phyloP scores from a whole-genome alignment of 345 rosid species.

The Syzygium jambos region DNA sequence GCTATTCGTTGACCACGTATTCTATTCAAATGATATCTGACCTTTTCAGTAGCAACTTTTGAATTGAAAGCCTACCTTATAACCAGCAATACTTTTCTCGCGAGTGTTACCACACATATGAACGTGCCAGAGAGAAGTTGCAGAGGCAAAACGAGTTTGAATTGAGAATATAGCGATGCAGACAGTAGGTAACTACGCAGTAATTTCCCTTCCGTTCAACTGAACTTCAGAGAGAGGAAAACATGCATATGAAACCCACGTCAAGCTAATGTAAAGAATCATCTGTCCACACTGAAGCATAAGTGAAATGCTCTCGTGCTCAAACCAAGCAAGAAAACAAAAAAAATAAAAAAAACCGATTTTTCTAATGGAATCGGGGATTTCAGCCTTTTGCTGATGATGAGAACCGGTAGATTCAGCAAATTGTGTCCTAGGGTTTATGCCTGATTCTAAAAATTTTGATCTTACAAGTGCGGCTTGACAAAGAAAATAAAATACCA shows the following conservation, averaged over 20 bases:
- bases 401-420: constrained; percentile 12
- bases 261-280: neutral
- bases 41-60: neutral
- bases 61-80: constrained; percentile 43
- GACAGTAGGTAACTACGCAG: neutral
- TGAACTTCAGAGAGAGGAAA: neutral
- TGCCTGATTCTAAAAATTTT: neutral
- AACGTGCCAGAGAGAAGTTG: constrained; percentile 31
- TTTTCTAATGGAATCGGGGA: constrained; percentile 57
- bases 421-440: neutral
- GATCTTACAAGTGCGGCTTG: neutral
- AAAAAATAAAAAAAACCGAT: constrained; percentile 10
- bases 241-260: neutral
- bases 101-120: constrained; percentile 71
- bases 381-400: constrained; percentile 86
- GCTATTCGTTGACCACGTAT: neutral
- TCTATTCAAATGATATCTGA: neutral
- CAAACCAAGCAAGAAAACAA: neutral
- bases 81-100: constrained; percentile 84
- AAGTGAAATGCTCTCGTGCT: neutral
- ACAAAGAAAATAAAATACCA: constrained; percentile 31
- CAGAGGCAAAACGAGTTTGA: neutral
- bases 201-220: neutral
- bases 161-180: neutral
- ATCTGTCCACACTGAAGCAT: neutral